Evolutionary conservation across 176 grass and related monocot species (phyloP), one percentile per base, ranked within the genome.

Genomic region (Rhipidocladum racemiflorum): DNA sequence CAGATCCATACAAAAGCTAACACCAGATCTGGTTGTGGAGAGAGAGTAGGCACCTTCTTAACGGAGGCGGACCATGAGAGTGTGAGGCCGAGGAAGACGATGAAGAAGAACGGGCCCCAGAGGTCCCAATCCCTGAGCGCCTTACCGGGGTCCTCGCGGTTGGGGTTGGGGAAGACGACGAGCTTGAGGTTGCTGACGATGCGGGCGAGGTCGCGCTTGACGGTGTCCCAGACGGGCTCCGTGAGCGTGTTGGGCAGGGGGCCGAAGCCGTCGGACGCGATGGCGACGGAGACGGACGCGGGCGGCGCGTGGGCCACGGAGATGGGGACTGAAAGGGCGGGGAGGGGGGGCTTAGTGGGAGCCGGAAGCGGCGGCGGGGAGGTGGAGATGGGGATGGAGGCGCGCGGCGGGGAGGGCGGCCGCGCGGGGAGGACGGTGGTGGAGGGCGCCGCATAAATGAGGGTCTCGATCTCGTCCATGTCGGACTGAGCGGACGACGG

Each of bases 71-170:
- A 99, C 96, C 96, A 95, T 82, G 96, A 99, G 27, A 95, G 96
- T 2, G 88, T 93, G 49, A 99, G 91, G 1, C 96, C 92, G 8
- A 99, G 90, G 89, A 99, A 99, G 23, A 99, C 87, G 87, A 99
- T 99, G 92, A 99, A 99, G 89, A 99, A 99, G 87, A 99, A 95
- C 17, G 96, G 96, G 0, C 92, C 96, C 96, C 96, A 98, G 1
- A 99, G 92, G 78, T 99, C 96, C 96, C 96, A 99, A 87, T 99
- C 92, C 90, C 96, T 84, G 23, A 99, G 96, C 51, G 96, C 96
- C 87, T 93, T 99, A 45, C 96, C 96, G 0, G 92, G 96, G 85
- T 99, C 96, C 76, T 99, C 96, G 46, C 96, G 87, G 82, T 87
- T 87, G 46, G 96, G 96, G 84, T 99, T 99, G 35, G 96, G 96